Evolutionary conservation across 164 flowering plant genomes (phyloP).

Genomic region (Euptelea pleiosperma): DNA sequence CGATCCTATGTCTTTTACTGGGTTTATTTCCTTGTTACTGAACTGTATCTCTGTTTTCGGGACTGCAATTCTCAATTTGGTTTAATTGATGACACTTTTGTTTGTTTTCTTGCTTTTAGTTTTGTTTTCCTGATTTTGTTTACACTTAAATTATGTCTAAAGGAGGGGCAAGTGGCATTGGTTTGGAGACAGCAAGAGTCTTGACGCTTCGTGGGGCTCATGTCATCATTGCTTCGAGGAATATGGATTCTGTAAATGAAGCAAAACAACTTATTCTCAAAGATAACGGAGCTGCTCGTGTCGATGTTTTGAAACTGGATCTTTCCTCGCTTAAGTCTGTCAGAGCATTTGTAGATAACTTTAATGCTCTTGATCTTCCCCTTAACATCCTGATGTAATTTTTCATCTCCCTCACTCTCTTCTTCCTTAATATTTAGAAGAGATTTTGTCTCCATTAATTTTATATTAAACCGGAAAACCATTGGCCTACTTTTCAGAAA

Average conservation of each 20-base stretch:
- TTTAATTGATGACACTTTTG: too few species aligned
- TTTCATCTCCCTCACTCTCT: conserved; percentile 9
- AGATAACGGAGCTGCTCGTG: conserved; percentile 43
- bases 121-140: conserved; percentile 1
- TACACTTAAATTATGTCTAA: conserved; percentile 1
- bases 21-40: too few species aligned
- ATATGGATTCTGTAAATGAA: conserved; percentile 68
- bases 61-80: too few species aligned
- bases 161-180: conserved; percentile 98
- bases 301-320: conserved; percentile 70
- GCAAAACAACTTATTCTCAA: conserved; percentile 59
- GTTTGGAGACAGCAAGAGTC: conserved; percentile 86
- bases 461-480: neutral
- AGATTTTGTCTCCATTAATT: neutral
- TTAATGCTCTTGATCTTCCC: conserved; percentile 66
- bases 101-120: too few species aligned
- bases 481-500: conserved; percentile 48
- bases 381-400: conserved; percentile 83
- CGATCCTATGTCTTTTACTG: too few species aligned
- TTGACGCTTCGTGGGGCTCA: conserved; percentile 74
- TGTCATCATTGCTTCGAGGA: conserved; percentile 83
- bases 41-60: too few species aligned
- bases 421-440: neutral
- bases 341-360: conserved; percentile 50
- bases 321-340: conserved; percentile 73